These are phyloP conservation scores for Pelargonium citronellum DNA, from an alignment of 441 rosid genomes.

Conservation along the genomic window DNA sequence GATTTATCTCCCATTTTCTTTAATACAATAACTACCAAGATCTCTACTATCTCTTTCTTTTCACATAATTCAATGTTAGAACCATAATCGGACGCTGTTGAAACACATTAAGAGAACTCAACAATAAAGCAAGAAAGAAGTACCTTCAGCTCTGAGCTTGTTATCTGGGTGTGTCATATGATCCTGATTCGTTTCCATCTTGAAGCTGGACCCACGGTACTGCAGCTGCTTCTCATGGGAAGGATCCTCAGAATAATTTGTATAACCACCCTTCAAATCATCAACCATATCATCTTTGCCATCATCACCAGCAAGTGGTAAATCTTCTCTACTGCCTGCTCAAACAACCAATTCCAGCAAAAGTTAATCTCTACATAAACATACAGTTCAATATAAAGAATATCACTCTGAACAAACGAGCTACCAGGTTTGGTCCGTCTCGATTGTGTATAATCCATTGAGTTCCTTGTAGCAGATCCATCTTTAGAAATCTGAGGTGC, in stretches of 20 bases:
- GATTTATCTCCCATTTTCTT: not conserved
- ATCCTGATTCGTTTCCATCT: constrained; percentile 29
- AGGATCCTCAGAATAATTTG: constrained; percentile 26
- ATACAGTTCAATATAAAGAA: constrained; percentile 17
- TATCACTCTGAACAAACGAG: constrained; percentile 15
- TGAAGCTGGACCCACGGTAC: constrained; percentile 26
- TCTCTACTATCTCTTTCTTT: not conserved
- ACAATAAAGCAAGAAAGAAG: not conserved
- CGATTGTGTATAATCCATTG: constrained; percentile 45
- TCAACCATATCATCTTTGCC: constrained; percentile 44
- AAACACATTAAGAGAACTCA: not conserved
- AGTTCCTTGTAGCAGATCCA: constrained; percentile 52
- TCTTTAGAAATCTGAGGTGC: constrained; percentile 82
- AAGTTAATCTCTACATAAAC: constrained; percentile 15
- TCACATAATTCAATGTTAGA: not conserved
- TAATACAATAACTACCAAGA: not conserved
- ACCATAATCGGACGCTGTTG: not conserved
- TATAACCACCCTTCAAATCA: constrained; percentile 31
- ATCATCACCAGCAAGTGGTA: constrained; percentile 39
- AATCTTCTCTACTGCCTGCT: constrained; percentile 75
- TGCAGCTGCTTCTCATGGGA: constrained; percentile 34
- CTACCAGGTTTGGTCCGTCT: constrained; percentile 71
- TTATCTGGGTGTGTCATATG: constrained; percentile 34
- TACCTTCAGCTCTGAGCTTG: constrained; percentile 61
- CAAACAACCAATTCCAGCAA: constrained; percentile 31